Evolutionary conservation across 495 filamentous ascomycete genomes (phyloP), one percentile per base, ranked within the genome.

Genomic region (Evansstolkia leycettana): DNA sequence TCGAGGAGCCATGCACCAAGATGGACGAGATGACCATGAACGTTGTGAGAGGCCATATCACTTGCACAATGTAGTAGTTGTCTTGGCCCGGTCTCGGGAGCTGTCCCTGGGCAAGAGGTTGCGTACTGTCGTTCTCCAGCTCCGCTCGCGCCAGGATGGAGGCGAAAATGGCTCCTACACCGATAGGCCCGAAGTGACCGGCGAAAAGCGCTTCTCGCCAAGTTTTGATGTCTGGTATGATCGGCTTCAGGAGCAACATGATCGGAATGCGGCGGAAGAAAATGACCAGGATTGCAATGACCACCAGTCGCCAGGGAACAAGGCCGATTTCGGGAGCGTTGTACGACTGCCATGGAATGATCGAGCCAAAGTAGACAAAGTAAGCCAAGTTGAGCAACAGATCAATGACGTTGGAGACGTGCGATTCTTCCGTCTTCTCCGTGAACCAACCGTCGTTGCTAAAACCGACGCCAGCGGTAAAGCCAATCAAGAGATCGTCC

Each of bases 381-480:
- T 95, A 96, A 4, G 89, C 78, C 75, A 96, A 72, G 57, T 99
- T 99, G 60, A 99, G 73, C 37, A 99, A 61, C 45, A 99, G 58
- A 67, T 99, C 92, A 52, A 99, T 95, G 57, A 99, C 92, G 75
- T 96, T 95, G 52, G 90, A 95, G 15, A 99, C 92, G 52, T 95
- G 89, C 1, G 92, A 84, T 48, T 99, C 92, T 51, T 99, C 92
- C 0, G 92, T 99, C 65, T 95, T 94, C 51, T 95, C 82, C 8
- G 81, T 84, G 51, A 96, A 99, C 92, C 92, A 99, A 36, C 92
- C 92, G 52, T 96, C 92, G 51, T 99, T 96, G 45, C 85, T 93
- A 65, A 99, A 99, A 16, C 90, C 92, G 16, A 96, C 89, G 37
- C 92, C 92, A 28, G 81, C 83, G 12, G 87, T 75, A 48, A 99